Conservation (phyloP, 352 stramenopile genomes). For the Phytophthora sansomeana region DNA sequence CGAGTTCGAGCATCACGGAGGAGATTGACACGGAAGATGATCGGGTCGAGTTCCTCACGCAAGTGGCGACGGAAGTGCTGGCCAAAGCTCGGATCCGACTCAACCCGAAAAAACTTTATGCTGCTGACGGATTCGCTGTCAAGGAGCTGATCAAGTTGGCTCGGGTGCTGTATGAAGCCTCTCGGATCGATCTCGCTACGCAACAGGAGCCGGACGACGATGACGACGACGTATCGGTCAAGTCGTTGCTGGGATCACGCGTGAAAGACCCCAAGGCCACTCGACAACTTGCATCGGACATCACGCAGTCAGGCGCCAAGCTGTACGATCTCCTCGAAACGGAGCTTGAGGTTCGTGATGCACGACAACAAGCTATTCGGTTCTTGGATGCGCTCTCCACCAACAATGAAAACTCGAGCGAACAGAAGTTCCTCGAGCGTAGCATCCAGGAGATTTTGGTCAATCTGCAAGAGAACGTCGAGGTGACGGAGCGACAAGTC, state of each 20-base stretch:
- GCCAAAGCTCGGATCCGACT: conserved; percentile 93
- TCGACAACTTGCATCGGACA: conserved; percentile 92
- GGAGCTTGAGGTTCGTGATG: conserved; percentile 90
- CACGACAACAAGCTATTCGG: conserved; percentile 84
- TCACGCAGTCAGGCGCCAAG: conserved; percentile 93
- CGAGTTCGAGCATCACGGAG: conserved; percentile 87
- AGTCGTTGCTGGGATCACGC: conserved; percentile 74
- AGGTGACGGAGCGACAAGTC: conserved; percentile 88
- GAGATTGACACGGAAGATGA: conserved; percentile 96
- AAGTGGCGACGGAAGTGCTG: conserved; percentile 82
- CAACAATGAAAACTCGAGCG: conserved; percentile 83
- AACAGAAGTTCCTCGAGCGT: conserved; percentile 91
- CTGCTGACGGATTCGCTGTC: conserved; percentile 93
- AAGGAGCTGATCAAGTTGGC: conserved; percentile 97
- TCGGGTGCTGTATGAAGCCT: conserved; percentile 92
- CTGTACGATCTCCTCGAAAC: conserved; percentile 93
- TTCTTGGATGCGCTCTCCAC: conserved; percentile 93
- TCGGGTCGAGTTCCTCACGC: conserved; percentile 94
- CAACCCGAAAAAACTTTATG: conserved; percentile 96
- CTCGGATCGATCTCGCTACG: conserved; percentile 66
- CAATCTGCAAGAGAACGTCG: conserved; percentile 86
- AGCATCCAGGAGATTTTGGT: conserved; percentile 80
- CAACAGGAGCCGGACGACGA: conserved; percentile 69
- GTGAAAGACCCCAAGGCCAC: conserved; percentile 92
- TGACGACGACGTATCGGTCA: conserved; percentile 75